These are phyloP conservation scores for Phylloporus rhodoxanthus DNA, from an alignment of 768 basidiomycete genomes.

Conservation along the genomic window DNA sequence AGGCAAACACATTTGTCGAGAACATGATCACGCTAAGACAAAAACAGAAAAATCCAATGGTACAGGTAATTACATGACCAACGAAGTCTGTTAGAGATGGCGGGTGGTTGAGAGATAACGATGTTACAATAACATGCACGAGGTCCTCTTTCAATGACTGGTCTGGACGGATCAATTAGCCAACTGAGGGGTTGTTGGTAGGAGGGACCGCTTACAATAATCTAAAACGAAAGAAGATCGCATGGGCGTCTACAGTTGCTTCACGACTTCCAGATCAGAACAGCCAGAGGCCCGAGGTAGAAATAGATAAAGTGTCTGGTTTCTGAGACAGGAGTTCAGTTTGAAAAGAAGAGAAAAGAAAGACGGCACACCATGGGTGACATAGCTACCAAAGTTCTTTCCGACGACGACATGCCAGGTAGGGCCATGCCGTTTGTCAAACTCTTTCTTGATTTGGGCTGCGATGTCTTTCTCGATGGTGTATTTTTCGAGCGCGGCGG, in stretches of 20 bases:
- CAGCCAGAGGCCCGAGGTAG: constrained; percentile 87
- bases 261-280: constrained; percentile 94
- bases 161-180: constrained; percentile 6
- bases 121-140: constrained; percentile 23
- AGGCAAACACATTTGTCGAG: no score
- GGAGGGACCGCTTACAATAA: constrained; percentile 16
- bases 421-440: constrained; percentile 85
- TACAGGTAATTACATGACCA: constrained; percentile 25
- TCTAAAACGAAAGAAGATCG: constrained; percentile 16
- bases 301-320: constrained; percentile 99
- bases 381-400: constrained; percentile 98
- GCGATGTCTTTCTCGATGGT: constrained; percentile 98
- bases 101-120: constrained; percentile 7
- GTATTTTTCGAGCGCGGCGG: constrained; percentile 81
- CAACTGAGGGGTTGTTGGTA: neutral
- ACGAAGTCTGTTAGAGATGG: constrained; percentile 10
- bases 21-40: neutral
- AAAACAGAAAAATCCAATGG: constrained; percentile 11
- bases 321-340: constrained; percentile 46
- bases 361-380: constrained; percentile 77
- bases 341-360: neutral
- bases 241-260: constrained; percentile 7
- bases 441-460: constrained; percentile 96
- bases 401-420: constrained; percentile 99
- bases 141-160: constrained; percentile 12